Conservation (phyloP, 129 eudicot species). For the Lactuca saligna region DNA sequence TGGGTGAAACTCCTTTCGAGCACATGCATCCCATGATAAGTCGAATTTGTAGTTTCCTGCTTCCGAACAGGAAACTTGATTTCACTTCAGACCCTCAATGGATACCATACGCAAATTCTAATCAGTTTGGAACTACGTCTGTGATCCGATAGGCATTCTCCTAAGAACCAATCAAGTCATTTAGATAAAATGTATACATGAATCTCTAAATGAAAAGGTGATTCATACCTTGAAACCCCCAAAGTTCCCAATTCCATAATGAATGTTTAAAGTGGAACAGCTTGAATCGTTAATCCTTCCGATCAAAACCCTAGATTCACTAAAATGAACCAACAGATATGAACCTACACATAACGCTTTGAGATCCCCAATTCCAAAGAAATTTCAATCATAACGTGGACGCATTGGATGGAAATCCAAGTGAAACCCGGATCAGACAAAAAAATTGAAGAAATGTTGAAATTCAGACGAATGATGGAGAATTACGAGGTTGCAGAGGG, state of each 20-base stretch:
- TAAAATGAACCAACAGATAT: conserved; percentile 12
- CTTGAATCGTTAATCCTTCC: conserved; percentile 2
- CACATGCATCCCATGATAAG: conserved; percentile 73
- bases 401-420: conserved; percentile 30
- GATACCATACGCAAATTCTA: not conserved
- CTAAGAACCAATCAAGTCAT: conserved; percentile 11
- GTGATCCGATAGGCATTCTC: not conserved
- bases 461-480: conserved; percentile 26
- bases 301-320: conserved; percentile 32
- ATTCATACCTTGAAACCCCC: not conserved
- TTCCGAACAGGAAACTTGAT: conserved; percentile 30
- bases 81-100: conserved; percentile 9
- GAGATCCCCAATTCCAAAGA: conserved; percentile 41
- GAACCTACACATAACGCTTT: conserved; percentile 19
- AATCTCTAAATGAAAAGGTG: not conserved
- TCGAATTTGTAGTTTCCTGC: conserved; percentile 5
- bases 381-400: conserved; percentile 21
- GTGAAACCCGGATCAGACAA: conserved; percentile 25
- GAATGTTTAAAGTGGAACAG: not conserved
- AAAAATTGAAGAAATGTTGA: conserved; percentile 6
- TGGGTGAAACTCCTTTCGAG: conserved; percentile 62
- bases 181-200: not conserved
- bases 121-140: not conserved
- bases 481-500: not conserved
- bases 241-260: conserved; percentile 25